Conservation (phyloP, 305 asterid species). For the Fraxinus angustifolia region DNA sequence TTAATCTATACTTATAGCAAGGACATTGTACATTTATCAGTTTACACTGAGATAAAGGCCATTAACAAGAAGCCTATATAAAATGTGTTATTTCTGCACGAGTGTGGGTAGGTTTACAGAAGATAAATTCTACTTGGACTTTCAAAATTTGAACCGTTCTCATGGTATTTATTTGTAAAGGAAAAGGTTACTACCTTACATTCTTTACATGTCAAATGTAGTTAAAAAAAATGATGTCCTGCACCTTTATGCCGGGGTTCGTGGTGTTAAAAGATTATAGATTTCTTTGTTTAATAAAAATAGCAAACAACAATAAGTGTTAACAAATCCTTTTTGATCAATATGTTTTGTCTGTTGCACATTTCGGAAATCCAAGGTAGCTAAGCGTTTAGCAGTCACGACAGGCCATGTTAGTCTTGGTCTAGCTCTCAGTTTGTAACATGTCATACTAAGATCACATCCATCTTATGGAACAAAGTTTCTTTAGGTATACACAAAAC, state of each 20-base stretch:
- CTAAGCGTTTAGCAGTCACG: not conserved
- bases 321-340: not conserved
- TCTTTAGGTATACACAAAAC: not conserved
- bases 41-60: not conserved
- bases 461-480: not conserved
- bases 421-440: not conserved
- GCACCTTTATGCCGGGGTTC: not conserved
- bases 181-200: not conserved
- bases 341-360: not conserved
- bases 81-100: not conserved
- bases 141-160: not conserved
- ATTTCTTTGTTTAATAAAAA: not conserved
- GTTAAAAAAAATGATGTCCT: not conserved
- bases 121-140: not conserved
- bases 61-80: not conserved
- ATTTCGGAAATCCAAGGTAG: not conserved
- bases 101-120: not conserved
- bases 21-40: not conserved
- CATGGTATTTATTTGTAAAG: not conserved
- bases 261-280: not conserved
- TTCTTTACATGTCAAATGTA: not conserved
- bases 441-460: not conserved
- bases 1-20: not conserved
- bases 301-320: not conserved
- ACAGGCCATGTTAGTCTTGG: not conserved